Conservation (phyloP, 495 filamentous ascomycete genomes). For the Aspergillus avenaceus region DNA sequence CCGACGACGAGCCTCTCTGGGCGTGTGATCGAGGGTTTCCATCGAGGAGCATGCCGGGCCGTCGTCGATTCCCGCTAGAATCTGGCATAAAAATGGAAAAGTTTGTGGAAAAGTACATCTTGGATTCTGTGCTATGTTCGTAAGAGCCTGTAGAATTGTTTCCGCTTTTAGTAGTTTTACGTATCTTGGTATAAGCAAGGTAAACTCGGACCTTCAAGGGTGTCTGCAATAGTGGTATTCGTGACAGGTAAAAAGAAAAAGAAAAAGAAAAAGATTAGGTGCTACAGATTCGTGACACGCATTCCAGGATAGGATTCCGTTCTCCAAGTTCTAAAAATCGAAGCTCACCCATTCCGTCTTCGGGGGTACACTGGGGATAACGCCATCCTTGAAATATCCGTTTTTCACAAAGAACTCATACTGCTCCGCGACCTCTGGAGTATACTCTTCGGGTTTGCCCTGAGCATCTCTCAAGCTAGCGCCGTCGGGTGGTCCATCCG, state of each 20-base stretch:
- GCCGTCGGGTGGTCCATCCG: slow-evolving; percentile 61
- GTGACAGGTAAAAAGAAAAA: not conserved
- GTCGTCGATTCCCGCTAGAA: slow-evolving; percentile 32
- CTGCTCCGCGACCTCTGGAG: slow-evolving; percentile 46
- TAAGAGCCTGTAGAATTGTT: slow-evolving; percentile 7
- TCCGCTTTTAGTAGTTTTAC: not conserved
- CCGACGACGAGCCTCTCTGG: slow-evolving; percentile 14
- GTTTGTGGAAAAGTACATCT: slow-evolving; percentile 23
- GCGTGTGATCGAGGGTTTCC: slow-evolving; percentile 13
- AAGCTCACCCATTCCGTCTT: slow-evolving; percentile 69
- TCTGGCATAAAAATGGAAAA: slow-evolving; percentile 37
- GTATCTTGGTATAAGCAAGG: not conserved
- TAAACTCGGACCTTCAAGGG: not conserved
- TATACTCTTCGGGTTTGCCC: slow-evolving; percentile 37
- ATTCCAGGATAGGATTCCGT: not conserved
- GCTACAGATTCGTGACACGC: not conserved
- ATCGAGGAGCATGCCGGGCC: slow-evolving; percentile 13
- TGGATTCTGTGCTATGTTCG: slow-evolving; percentile 7
- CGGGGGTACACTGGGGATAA: slow-evolving; percentile 68
- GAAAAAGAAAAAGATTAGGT: not conserved
- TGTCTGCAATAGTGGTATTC: not conserved
- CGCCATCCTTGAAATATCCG: slow-evolving; percentile 57
- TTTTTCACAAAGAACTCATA: slow-evolving; percentile 58
- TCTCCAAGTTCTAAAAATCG: slow-evolving; percentile 48
- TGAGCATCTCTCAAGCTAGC: slow-evolving; percentile 35